Evolutionary conservation across 768 basidiomycete species (phyloP).

Genomic region (Leccinum olivaceopallidum): DNA sequence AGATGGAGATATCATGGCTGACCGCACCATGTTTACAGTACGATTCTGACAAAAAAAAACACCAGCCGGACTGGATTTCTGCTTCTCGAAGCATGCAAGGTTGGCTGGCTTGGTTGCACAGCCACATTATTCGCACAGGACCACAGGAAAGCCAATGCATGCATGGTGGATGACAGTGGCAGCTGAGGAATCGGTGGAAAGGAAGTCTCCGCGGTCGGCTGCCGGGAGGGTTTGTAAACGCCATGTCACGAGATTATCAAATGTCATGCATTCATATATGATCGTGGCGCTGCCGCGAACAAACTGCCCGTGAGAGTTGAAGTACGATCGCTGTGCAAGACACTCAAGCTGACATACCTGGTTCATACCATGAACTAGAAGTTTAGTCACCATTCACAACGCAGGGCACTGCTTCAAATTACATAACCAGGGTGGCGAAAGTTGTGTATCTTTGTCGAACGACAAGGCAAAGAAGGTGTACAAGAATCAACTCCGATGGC

Average conservation of each 20-base stretch:
- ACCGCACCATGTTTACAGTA: background rate
- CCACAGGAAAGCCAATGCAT: constrained; percentile 1
- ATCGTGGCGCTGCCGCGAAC: background rate
- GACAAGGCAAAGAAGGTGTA: constrained; percentile 8
- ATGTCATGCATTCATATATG: background rate
- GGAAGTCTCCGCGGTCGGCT: background rate
- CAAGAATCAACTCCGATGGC: constrained; percentile 16
- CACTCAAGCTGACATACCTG: background rate
- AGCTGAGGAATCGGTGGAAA: background rate
- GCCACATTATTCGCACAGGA: background rate
- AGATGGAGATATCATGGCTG: background rate
- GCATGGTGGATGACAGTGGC: background rate
- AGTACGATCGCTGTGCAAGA: background rate
- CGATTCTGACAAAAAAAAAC: background rate
- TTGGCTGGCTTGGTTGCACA: background rate
- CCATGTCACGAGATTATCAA: background rate
- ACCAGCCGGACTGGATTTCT: background rate
- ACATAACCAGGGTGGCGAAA: background rate
- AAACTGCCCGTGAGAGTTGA: background rate
- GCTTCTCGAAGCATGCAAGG: background rate
- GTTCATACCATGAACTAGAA: background rate
- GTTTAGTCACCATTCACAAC: background rate
- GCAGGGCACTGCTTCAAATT: background rate
- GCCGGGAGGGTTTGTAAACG: background rate
- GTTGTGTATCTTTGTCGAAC: constrained; percentile 5